phyloP scores from a whole-genome alignment of 192 early-diverging fungal genomes.

The Phlyctochytrium arcticum region DNA sequence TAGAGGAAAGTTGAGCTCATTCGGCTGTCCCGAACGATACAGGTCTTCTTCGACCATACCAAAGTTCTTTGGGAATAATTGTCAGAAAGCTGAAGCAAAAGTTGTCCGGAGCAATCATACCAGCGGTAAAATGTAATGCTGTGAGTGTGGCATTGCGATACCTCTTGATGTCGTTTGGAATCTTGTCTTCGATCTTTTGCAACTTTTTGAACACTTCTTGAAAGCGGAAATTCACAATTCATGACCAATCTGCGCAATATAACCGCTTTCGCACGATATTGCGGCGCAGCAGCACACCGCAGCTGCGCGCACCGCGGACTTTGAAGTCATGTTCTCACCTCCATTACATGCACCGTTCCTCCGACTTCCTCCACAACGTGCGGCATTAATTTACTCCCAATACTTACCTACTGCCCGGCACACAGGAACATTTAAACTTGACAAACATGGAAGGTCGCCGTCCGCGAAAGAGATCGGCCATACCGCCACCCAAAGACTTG shows the following conservation, averaged over 20 bases:
- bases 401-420: too few relatives aligned
- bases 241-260: neutral
- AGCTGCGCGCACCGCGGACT: neutral
- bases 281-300: neutral
- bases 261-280: neutral
- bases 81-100: neutral
- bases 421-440: too few relatives aligned
- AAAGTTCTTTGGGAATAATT: slow-evolving; percentile 61
- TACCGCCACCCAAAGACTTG: too few relatives aligned
- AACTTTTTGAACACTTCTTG: neutral
- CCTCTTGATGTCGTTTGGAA: neutral
- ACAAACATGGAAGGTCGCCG: too few relatives aligned
- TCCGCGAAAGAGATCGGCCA: too few relatives aligned
- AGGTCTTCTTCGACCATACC: slow-evolving; percentile 97
- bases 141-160: slow-evolving; percentile 45
- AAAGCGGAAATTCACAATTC: neutral
- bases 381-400: too few relatives aligned
- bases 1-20: slow-evolving; percentile 99
- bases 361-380: too few relatives aligned
- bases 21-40: slow-evolving; percentile 92
- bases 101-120: slow-evolving; percentile 33
- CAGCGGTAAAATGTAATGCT: slow-evolving; percentile 74
- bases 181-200: neutral
- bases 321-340: too few relatives aligned
- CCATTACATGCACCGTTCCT: too few relatives aligned